These are phyloP conservation scores for Ilyonectria robusta DNA, from an alignment of 2,329 filamentous ascomycete species.

Conservation along the genomic window DNA sequence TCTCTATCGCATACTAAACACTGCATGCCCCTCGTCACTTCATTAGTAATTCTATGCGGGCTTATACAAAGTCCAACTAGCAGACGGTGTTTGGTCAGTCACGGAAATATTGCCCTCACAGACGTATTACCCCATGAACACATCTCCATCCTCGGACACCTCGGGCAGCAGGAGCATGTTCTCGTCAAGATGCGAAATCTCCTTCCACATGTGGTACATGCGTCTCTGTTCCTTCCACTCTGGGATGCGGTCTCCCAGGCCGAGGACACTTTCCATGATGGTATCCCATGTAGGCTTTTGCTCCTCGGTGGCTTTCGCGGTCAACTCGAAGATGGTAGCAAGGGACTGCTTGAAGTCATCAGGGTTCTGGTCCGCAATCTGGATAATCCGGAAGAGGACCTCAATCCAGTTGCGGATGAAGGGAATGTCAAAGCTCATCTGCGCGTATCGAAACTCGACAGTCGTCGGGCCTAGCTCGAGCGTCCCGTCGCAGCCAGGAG, in stretches of 20 bases:
- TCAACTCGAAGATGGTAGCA: background rate
- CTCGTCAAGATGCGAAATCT: slow-evolving; percentile 32
- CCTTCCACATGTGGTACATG: slow-evolving; percentile 24
- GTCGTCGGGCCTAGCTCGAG: slow-evolving; percentile 36
- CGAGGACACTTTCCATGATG: slow-evolving; percentile 28
- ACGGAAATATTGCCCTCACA: background rate
- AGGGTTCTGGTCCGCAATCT: slow-evolving; percentile 29
- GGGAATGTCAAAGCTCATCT: slow-evolving; percentile 44
- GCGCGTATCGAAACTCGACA: slow-evolving; percentile 45
- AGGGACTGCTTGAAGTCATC: slow-evolving; percentile 13
- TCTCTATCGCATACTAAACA: no score
- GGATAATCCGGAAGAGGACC: slow-evolving; percentile 31
- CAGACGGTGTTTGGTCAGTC: no score
- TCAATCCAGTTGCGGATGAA: slow-evolving; percentile 43
- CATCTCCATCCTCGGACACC: background rate
- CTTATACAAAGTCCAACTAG: no score
- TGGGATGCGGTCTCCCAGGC: slow-evolving; percentile 31
- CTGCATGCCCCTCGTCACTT: no score
- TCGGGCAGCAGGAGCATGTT: slow-evolving; percentile 14
- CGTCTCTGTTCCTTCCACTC: slow-evolving; percentile 42
- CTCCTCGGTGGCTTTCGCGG: background rate
- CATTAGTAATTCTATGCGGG: no score
- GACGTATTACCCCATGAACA: background rate
- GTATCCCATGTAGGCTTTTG: slow-evolving; percentile 23
- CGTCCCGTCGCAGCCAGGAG: background rate